Evolutionary conservation across 78 protist species (phyloP), one percentile per base, ranked within the genome.

Genomic region (Cavenderia fasciculata): DNA sequence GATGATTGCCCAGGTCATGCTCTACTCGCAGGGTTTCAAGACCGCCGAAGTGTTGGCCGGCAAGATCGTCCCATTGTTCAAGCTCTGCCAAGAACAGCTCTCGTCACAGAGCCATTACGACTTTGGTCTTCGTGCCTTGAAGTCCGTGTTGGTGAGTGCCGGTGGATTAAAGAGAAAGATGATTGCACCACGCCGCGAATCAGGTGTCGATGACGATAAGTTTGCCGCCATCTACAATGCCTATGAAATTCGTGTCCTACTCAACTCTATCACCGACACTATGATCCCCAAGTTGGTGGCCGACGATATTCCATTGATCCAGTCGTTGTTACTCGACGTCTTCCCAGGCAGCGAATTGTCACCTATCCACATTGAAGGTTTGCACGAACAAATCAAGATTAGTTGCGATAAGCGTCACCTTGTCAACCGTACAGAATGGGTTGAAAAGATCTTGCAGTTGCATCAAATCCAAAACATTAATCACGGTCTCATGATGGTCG

Each of bases 91-190:
- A 38, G 98, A 96, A 62, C 99, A 97, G 71, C 94, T 99, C 40
- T 92, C 97, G 4, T 36, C 85, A 4, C 99, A 98, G 71, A 27
- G 96, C 1, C 99, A 99, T 92, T 99, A 99, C 87, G 99, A 99
- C 92, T 99, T 98, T 54, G 99, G 99, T 12, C 76, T 99, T n/a
- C 99, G 99, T 31, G 97, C 99, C 5, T 92, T 99, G 25, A 98
- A 98, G 95, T 44, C 94, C 56, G 98, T 97, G 3, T 94, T 99
- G 51, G 96, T 92, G 2, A 65, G 79, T 29, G 99, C 99, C 0
- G 99, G 99, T 38, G 68, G 78, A 69, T 25, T 97, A 44, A 95
- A 97, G 94, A 95, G 98, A 44, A 85, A 56, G 31, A 62, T 62
- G 74, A 18, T 4, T 12, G 57, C 63, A 52, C 91, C 49, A 0